phyloP scores from a whole-genome alignment of 352 stramenopile species.

The Globisporangium canariense region DNA sequence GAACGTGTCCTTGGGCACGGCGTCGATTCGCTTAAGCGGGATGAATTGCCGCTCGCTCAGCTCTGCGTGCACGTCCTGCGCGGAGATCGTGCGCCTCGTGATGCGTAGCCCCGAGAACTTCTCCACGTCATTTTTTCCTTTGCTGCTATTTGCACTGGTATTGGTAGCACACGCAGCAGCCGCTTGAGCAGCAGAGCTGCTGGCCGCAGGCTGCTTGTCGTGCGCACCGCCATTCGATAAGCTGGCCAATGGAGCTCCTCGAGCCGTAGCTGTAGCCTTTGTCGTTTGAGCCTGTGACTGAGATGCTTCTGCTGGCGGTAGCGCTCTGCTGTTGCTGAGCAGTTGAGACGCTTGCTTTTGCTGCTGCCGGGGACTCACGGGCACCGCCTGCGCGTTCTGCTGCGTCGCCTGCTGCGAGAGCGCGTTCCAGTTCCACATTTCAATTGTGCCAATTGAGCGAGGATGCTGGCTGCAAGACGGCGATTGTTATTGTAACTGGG shows the following conservation, averaged over 20 bases:
- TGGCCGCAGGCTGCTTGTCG: neutral
- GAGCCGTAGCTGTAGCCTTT: neutral
- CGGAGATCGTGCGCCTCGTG: slow-evolving; percentile 42
- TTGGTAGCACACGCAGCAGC: slow-evolving; percentile 15
- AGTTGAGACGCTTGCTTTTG: slow-evolving; percentile 2
- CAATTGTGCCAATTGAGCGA: neutral
- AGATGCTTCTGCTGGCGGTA: neutral
- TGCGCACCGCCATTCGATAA: neutral
- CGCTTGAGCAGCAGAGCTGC: slow-evolving; percentile 8
- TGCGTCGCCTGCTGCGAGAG: slow-evolving; percentile 17
- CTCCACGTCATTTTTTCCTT: slow-evolving; percentile 24
- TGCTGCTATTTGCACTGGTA: neutral
- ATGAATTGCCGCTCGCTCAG: slow-evolving; percentile 76
- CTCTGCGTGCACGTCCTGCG: slow-evolving; percentile 41
- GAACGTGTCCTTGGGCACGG: slow-evolving; percentile 45
- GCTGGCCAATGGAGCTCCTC: neutral
- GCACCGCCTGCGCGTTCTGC: slow-evolving; percentile 12
- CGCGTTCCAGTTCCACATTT: slow-evolving; percentile 25
- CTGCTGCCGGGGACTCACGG: neutral
- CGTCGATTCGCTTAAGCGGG: slow-evolving; percentile 53
- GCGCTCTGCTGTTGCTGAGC: neutral
- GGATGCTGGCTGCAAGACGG: neutral
- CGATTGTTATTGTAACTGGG: neutral
- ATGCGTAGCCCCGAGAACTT: slow-evolving; percentile 65
- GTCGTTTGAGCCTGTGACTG: neutral